phyloP scores from a whole-genome alignment of 805 yeast species.

The Priceomyces fermenticarens region DNA sequence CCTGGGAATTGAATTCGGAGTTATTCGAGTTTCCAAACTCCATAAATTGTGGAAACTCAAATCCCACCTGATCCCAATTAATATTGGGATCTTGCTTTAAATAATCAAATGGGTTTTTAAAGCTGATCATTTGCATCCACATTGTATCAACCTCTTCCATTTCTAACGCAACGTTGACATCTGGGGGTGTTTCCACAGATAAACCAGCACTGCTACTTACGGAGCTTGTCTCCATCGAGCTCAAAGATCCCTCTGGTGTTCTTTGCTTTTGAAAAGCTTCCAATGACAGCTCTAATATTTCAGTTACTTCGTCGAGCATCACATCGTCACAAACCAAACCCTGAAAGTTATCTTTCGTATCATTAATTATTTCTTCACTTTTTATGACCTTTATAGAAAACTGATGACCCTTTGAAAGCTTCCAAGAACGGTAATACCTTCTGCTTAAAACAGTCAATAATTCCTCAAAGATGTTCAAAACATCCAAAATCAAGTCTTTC shows the following conservation, averaged over 20 bases:
- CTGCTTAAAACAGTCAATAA: slow-evolving; percentile 8
- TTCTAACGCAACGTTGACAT: neutral
- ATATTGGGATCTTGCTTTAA: neutral
- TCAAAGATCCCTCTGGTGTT: neutral
- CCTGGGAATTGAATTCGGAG: no score
- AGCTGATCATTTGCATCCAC: slow-evolving; percentile 4
- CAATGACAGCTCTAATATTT: slow-evolving; percentile 20
- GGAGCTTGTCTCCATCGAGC: no score
- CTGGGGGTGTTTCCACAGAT: no score
- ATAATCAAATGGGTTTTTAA: neutral
- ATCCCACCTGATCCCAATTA: neutral
- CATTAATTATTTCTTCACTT: slow-evolving; percentile 6
- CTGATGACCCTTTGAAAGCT: slow-evolving; percentile 16
- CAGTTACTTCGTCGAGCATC: slow-evolving; percentile 19
- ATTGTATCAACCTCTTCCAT: slow-evolving; percentile 2
- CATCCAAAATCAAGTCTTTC: neutral
- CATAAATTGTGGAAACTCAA: no score
- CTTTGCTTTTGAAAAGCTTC: slow-evolving; percentile 8
- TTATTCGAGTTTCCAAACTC: no score
- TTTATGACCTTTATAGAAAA: slow-evolving; percentile 3
- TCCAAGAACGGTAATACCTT: slow-evolving; percentile 30
- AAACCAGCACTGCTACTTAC: no score
- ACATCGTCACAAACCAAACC: slow-evolving; percentile 10
- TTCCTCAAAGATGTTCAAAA: slow-evolving; percentile 4
- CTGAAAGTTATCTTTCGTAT: slow-evolving; percentile 5